Conservation (phyloP, 306 rosid species). For the Mimosa pudica region DNA sequence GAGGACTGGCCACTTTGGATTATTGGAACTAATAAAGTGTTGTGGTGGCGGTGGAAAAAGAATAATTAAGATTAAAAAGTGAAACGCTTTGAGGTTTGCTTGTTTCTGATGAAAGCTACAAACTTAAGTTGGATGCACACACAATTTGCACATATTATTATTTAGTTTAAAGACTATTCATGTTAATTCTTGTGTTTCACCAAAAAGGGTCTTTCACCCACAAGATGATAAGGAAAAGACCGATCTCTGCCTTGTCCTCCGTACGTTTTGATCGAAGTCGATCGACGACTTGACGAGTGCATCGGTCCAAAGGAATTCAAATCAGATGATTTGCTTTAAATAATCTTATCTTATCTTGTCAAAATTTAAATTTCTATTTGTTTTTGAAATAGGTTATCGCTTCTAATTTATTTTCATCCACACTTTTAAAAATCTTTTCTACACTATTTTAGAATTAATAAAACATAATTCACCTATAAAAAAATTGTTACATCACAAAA, state of each 20-base stretch:
- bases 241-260: not conserved
- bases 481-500: not conserved
- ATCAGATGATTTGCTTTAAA: not conserved
- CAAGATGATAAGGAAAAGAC: not conserved
- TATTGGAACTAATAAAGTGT: constrained; percentile 35
- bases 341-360: not conserved
- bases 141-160: constrained; percentile 38
- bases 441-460: not conserved
- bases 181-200: constrained; percentile 17
- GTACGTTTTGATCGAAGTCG: constrained; percentile 3
- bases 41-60: constrained; percentile 32
- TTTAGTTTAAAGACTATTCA: constrained; percentile 37
- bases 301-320: constrained; percentile 28
- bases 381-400: too few species aligned
- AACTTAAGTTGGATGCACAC: constrained; percentile 33
- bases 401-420: too few species aligned
- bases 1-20: constrained; percentile 31
- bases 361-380: not conserved
- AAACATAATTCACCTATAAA: too few species aligned
- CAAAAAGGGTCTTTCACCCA: not conserved
- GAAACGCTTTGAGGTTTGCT: constrained; percentile 39
- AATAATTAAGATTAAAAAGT: constrained; percentile 39
- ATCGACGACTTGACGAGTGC: constrained; percentile 29
- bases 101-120: constrained; percentile 47
- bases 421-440: not conserved